These are phyloP conservation scores for Malassezia arunalokei DNA, from an alignment of 1,284 basidiomycete genomes.

Conservation along the genomic window DNA sequence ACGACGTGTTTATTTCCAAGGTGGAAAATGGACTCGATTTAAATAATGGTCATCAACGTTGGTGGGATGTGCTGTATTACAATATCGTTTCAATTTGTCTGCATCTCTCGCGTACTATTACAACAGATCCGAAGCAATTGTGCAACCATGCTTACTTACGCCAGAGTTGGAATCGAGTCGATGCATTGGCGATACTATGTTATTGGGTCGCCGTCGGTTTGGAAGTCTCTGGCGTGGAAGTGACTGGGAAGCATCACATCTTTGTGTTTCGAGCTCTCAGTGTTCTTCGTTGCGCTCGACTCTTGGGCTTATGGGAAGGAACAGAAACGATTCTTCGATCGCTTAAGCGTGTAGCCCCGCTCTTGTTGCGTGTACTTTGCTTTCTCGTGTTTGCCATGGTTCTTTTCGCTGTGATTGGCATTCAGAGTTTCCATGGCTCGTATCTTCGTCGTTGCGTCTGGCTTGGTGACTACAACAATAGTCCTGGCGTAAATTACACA, in stretches of 20 bases:
- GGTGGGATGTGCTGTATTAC: neutral
- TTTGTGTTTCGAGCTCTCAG: conserved; percentile 81
- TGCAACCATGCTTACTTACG: conserved; percentile 58
- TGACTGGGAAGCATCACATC: conserved; percentile 57
- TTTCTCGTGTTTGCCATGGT: conserved; percentile 83
- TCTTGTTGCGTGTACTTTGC: conserved; percentile 75
- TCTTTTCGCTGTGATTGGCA: conserved; percentile 57
- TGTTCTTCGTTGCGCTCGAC: conserved; percentile 67
- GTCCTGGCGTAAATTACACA: conserved; percentile 29
- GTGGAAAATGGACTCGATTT: neutral
- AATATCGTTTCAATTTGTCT: neutral
- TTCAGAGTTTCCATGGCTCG: conserved; percentile 43
- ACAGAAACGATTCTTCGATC: conserved; percentile 89
- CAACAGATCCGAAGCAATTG: neutral
- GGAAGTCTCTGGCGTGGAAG: conserved; percentile 58
- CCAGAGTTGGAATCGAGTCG: conserved; percentile 86
- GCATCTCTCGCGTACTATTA: conserved; percentile 13
- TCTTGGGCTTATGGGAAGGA: conserved; percentile 78
- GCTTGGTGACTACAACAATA: conserved; percentile 28
- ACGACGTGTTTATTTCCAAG: neutral
- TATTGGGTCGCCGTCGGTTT: conserved; percentile 69
- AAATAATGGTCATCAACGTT: neutral
- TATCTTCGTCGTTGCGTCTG: conserved; percentile 42
- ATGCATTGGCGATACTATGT: conserved; percentile 66
- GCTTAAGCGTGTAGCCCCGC: conserved; percentile 74